phyloP scores from a whole-genome alignment of 2,329 filamentous ascomycete species.

The Calonectria pseudoreteaudii region DNA sequence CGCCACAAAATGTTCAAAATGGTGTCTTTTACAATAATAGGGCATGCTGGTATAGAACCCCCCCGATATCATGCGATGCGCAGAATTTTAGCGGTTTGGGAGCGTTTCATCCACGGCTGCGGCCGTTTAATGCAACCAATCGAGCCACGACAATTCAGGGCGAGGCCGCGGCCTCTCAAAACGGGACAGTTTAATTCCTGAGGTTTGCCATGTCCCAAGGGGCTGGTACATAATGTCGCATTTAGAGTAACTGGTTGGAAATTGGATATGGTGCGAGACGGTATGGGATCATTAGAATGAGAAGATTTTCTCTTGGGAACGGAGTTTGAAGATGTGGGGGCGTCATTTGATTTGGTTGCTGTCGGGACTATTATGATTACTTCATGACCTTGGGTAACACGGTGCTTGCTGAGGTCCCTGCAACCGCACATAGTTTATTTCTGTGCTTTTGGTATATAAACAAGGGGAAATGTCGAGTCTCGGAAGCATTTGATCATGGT shows the following conservation, averaged over 20 bases:
- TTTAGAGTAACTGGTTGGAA: constrained; percentile 8
- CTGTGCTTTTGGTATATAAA: constrained; percentile 1
- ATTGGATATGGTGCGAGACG: constrained; percentile 8
- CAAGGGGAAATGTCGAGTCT: background rate
- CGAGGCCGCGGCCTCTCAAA: background rate
- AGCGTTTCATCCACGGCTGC: constrained; percentile 21
- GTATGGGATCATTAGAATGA: constrained; percentile 15
- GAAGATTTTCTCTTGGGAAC: constrained; percentile 23
- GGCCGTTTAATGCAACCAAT: constrained; percentile 4
- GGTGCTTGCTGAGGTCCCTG: background rate
- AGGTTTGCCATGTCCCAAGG: background rate
- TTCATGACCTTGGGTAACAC: background rate
- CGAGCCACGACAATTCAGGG: background rate
- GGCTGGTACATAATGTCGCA: background rate
- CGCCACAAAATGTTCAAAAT: constrained; percentile 19
- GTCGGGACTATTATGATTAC: constrained; percentile 5
- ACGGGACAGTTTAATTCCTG: background rate
- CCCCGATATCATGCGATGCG: constrained; percentile 17
- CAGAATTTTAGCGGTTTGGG: constrained; percentile 17
- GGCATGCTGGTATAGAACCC: background rate
- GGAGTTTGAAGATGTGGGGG: constrained; percentile 33
- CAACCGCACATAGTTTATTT: background rate
- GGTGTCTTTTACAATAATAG: background rate
- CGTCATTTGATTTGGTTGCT: constrained; percentile 24
- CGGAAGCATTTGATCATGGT: background rate